Conservation (phyloP, 2,329 filamentous ascomycete genomes). For the Scortechinia acanthostroma region DNA sequence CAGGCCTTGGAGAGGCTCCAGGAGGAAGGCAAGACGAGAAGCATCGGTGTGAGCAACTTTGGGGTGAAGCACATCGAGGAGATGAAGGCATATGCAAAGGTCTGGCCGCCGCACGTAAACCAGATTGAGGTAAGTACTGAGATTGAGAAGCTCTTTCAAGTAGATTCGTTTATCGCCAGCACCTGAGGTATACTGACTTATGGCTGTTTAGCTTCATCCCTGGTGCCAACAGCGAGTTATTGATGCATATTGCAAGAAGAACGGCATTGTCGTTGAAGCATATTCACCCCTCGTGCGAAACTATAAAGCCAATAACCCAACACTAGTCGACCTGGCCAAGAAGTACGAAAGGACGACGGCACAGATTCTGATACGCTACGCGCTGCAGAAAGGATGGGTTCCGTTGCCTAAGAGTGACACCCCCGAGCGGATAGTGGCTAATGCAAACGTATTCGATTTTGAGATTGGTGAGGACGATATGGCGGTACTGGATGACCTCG, state of each 20-base stretch:
- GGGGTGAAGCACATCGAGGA: conserved; percentile 63
- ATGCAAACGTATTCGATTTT: conserved; percentile 55
- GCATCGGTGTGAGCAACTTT: conserved; percentile 70
- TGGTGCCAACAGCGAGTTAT: conserved; percentile 56
- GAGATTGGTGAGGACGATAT: conserved; percentile 48
- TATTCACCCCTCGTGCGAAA: conserved; percentile 50
- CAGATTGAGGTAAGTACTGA: conserved; percentile 67
- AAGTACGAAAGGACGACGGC: conserved; percentile 53
- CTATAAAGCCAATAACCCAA: conserved; percentile 51
- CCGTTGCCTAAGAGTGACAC: conserved; percentile 62
- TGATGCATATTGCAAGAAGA: conserved; percentile 41
- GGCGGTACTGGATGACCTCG: conserved; percentile 37
- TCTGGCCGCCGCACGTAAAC: conserved; percentile 62
- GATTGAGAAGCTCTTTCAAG: no score
- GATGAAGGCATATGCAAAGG: conserved; percentile 55
- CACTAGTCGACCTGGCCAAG: conserved; percentile 43
- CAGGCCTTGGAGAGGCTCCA: conserved; percentile 54
- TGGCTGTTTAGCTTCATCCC: conserved; percentile 40
- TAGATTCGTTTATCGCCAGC: neutral
- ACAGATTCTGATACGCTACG: conserved; percentile 64
- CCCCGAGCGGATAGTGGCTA: conserved; percentile 47
- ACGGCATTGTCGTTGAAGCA: conserved; percentile 42
- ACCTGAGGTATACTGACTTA: neutral
- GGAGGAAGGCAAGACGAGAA: conserved; percentile 48
- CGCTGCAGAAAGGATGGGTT: conserved; percentile 63